A percentile compares a stretch with the other conserved stretches of the same genome.
These are phyloP conservation scores for Fusarium nisikadoi DNA, from an alignment of 2,329 filamentous ascomycete genomes.

Conservation along the genomic window DNA sequence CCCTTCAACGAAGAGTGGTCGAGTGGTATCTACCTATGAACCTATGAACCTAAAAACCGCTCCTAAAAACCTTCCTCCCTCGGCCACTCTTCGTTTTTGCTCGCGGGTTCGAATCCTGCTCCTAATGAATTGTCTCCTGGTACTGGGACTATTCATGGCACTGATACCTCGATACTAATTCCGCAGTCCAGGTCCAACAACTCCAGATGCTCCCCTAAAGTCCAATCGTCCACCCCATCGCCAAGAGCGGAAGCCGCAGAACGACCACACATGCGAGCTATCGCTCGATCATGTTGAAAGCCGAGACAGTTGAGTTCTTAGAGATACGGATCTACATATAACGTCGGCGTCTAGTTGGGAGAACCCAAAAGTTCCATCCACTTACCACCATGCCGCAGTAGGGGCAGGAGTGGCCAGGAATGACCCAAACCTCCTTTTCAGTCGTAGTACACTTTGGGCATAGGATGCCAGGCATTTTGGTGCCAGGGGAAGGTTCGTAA, in stretches of 20 bases:
- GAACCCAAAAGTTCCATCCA: rapidly evolving
- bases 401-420: background rate
- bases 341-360: rapidly evolving
- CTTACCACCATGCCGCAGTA: background rate
- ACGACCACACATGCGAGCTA: rapidly evolving
- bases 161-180: too few species aligned
- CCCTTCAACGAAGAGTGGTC: slow-evolving; percentile 16
- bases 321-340: rapidly evolving
- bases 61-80: background rate
- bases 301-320: background rate
- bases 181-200: background rate
- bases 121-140: background rate
- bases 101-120: background rate
- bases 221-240: rapidly evolving
- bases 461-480: background rate
- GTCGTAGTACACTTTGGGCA: background rate
- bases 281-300: background rate
- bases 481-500: background rate
- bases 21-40: slow-evolving; percentile 14
- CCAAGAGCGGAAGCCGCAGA: rapidly evolving
- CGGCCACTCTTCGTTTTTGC: slow-evolving; percentile 13
- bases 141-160: background rate
- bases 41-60: background rate
- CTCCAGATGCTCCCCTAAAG: rapidly evolving
- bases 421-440: background rate